Base-by-base conservation (phyloP, 805 yeast genomes). In the Zygoascus flipseniorum region DNA sequence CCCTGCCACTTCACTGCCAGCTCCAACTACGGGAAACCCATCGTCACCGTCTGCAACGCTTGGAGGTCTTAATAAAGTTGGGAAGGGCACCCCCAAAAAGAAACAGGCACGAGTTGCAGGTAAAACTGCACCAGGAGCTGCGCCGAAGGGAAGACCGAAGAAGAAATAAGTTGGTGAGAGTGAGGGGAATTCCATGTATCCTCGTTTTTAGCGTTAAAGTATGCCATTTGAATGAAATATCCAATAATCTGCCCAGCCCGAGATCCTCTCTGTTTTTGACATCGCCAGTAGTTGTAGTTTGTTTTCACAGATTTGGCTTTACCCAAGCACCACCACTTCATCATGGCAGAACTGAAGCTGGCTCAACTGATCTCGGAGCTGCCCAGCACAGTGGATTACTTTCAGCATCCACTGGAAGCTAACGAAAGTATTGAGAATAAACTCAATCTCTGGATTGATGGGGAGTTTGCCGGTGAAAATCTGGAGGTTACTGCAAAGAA, bases 121-220 rank as follows among this genome's bases (percentile, higher is more conserved):
- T n/a, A 47, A 47, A 32, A 37, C 43, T 16, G 28, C 43, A 19
- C 42, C 50, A 11, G 20, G 45, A 18, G 52, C 48, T 14, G 43
- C 50, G 13, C 43, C 51, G 2, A 53, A 53, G 32, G 56, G 53
- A 3, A 20, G 53, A 41, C 52, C 52, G 16, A 53, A 53, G 32
- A n/a, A 51, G 28, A 23, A 23, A 23, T 23, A 23, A 23, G 28
- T 6, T 6, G 28, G 28, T 23, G 3, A 23, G 28, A 23, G n/a
- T n/a, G 28, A 23, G 6, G 6, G 3, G 28, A 23, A 23, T 4
- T 23, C 28, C 28, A 23, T 23, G 28, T 23, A 23, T 23, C n/a
- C n/a, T n/a, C n/a, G n/a, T 23, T 4, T 23, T 4, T 23, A 23
- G 28, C 28, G 6, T 23, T 23, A 6, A 23, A 23, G 3, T 23